Base-by-base conservation (phyloP, 345 rosid species). In the Euclidium syriacum region DNA sequence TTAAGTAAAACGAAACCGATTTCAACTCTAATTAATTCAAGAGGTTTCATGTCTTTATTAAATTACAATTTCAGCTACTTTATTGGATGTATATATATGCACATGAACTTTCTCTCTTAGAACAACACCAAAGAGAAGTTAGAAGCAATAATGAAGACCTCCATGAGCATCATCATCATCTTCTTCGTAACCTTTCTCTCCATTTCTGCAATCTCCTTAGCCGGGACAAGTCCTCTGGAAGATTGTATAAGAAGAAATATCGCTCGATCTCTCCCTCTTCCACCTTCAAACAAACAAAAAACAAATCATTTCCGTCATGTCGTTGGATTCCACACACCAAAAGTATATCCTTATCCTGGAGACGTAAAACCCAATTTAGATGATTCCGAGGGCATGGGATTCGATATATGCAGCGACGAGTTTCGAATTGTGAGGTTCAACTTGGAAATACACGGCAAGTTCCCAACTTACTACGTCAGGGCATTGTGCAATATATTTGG, bases 401-500 rank as follows among this genome's bases (percentile, higher is more conserved):
- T 33, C 10, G 3, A 7, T 4, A 2, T 24, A 0, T 59, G 61
- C 17, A 19, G 25, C 8, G 54, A 68, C 3, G 72, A 46, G 47
- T 35, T 24, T 26, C 34, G 57, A 20, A 11, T 25, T 10, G 6
- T 67, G 44, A 35, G 32, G 34, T 11, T 20, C 33, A 30, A 15
- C 46, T 58, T 58, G 43, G 40, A 3, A 25, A 0, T 18, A 1
- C 4, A 59, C 15, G 68, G 68, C n/a, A 39, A 20, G 15, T 61
- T 69, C 22, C 73, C 73, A 43, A 3, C n/a, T 51, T 42, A 30
- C 46, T 68, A 68, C 33, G 38, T 68, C 29, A 39, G 18, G 8
- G 59, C 53, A 32, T 29, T 68, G 73, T 68, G 67, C 61, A 40
- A 68, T 41, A 23, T 68, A 5, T 34, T 59, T 51, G 30, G 8